Percentiles rank a stretch among this genome's conserved stretches.
phyloP scores from a whole-genome alignment of 2,329 filamentous ascomycete species.

The Ophiostoma quercus region DNA sequence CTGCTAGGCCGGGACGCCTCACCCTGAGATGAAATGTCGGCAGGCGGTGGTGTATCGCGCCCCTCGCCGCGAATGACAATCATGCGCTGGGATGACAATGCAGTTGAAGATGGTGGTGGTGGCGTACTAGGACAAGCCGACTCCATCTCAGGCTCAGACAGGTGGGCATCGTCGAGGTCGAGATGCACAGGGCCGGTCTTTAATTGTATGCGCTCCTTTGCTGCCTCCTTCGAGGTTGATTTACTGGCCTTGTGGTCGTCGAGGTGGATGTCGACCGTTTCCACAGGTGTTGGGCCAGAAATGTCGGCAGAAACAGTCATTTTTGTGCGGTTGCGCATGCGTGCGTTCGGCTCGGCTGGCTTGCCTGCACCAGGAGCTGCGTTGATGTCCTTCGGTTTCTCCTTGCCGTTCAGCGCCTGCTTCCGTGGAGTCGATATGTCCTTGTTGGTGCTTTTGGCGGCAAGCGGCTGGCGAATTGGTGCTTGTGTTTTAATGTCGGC shows the following conservation, averaged over 20 bases:
- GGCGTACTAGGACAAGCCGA: constrained; percentile 24
- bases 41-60: constrained; percentile 55
- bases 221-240: neutral
- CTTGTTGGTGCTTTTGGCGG: constrained; percentile 56
- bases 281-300: constrained; percentile 26
- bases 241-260: neutral
- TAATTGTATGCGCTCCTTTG: neutral
- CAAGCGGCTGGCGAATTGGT: constrained; percentile 45
- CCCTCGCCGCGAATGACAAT: constrained; percentile 31
- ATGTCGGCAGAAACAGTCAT: constrained; percentile 33
- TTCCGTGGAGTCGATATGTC: constrained; percentile 57
- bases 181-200: neutral
- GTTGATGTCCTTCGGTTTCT: constrained; percentile 27
- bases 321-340: constrained; percentile 27
- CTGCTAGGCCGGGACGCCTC: constrained; percentile 61
- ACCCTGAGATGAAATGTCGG: constrained; percentile 50
- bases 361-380: constrained; percentile 19
- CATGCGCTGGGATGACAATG: constrained; percentile 37
- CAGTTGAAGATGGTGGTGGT: neutral
- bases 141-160: constrained; percentile 11
- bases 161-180: neutral
- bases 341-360: constrained; percentile 7
- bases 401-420: constrained; percentile 33
- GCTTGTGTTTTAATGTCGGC: constrained; percentile 29
- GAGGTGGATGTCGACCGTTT: constrained; percentile 16